Percentiles rank a stretch among this genome's conserved stretches.
Evolutionary conservation across 257 asterid species (phyloP).

Genomic region (Scutellaria galericulata): DNA sequence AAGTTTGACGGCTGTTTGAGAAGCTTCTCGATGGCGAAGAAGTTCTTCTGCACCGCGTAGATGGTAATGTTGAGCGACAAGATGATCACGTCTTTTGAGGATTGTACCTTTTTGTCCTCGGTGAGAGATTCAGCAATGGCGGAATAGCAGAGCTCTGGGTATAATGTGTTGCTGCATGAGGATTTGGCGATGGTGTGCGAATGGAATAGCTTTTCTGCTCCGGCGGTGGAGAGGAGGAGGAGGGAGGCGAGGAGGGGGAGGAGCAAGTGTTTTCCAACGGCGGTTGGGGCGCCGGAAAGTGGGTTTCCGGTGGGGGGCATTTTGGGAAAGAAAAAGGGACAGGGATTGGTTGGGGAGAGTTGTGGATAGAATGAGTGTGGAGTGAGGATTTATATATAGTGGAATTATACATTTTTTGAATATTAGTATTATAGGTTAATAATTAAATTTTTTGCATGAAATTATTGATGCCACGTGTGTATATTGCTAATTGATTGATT

Average conservation of each 20-base stretch:
- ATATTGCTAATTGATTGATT: not conserved
- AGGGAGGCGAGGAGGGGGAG: slow-evolving; percentile 39
- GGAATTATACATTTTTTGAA: not conserved
- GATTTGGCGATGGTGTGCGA: slow-evolving; percentile 52
- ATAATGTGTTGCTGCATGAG: slow-evolving; percentile 55
- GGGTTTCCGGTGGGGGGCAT: slow-evolving; percentile 46
- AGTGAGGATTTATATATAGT: slow-evolving; percentile 1
- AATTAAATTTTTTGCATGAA: slow-evolving; percentile 31
- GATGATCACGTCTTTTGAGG: slow-evolving; percentile 56
- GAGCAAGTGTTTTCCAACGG: slow-evolving; percentile 36
- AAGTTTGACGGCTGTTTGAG: slow-evolving; percentile 31
- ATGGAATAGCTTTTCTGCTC: slow-evolving; percentile 39
- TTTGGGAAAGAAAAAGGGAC: not conserved
- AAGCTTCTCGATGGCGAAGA: slow-evolving; percentile 44
- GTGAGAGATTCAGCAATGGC: slow-evolving; percentile 48
- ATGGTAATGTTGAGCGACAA: slow-evolving; percentile 57
- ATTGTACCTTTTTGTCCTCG: slow-evolving; percentile 40
- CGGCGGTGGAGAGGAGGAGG: slow-evolving; percentile 36
- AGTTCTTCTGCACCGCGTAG: slow-evolving; percentile 44
- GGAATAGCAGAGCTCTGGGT: slow-evolving; percentile 70
- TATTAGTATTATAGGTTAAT: not conserved
- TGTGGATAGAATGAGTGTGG: not conserved
- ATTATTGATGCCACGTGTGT: slow-evolving; percentile 34
- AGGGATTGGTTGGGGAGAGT: not conserved
- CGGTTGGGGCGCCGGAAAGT: slow-evolving; percentile 36